Percentiles rank a stretch among this genome's conserved stretches.
Evolutionary conservation across 2,329 filamentous ascomycete genomes (phyloP).

Genomic region (Beauveria sp.): DNA sequence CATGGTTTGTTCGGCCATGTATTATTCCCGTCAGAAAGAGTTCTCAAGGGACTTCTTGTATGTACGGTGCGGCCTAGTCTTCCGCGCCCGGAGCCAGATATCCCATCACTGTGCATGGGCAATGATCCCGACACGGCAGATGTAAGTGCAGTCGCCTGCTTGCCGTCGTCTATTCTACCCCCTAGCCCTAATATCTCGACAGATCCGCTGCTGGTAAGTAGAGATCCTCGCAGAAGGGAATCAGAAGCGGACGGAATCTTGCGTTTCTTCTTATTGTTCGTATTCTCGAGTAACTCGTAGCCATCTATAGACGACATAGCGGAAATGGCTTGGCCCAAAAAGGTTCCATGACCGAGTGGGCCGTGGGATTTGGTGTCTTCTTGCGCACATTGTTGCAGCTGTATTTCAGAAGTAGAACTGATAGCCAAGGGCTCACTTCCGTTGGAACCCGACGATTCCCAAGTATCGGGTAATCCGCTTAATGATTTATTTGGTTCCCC

Average conservation of each 20-base stretch:
- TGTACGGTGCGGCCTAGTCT: slow-evolving; percentile 64
- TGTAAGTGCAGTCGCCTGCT: slow-evolving; percentile 19
- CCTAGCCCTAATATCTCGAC: neutral
- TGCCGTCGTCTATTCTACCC: slow-evolving; percentile 19
- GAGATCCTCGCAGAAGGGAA: slow-evolving; percentile 34
- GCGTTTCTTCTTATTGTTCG: slow-evolving; percentile 98
- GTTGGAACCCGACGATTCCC: neutral
- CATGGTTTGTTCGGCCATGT: slow-evolving; percentile 44
- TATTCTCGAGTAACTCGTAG: slow-evolving; percentile 97
- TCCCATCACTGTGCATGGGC: slow-evolving; percentile 46
- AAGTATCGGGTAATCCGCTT: neutral
- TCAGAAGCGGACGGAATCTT: slow-evolving; percentile 91
- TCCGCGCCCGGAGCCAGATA: slow-evolving; percentile 79
- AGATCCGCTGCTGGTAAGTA: slow-evolving; percentile 14
- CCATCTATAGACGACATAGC: slow-evolving; percentile 70
- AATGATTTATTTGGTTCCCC: neutral
- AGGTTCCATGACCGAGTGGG: neutral
- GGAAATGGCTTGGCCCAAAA: slow-evolving; percentile 40
- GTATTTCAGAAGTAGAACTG: neutral
- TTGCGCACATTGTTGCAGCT: neutral
- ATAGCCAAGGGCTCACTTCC: neutral
- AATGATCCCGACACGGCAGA: slow-evolving; percentile 39
- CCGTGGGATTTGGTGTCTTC: neutral
- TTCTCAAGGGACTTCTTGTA: slow-evolving; percentile 54
- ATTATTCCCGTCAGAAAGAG: slow-evolving; percentile 50